A percentile compares a stretch with the other conserved stretches of the same genome.
Evolutionary conservation across 208 protist species (phyloP).

Genomic region (Acanthamoeba healyi): DNA sequence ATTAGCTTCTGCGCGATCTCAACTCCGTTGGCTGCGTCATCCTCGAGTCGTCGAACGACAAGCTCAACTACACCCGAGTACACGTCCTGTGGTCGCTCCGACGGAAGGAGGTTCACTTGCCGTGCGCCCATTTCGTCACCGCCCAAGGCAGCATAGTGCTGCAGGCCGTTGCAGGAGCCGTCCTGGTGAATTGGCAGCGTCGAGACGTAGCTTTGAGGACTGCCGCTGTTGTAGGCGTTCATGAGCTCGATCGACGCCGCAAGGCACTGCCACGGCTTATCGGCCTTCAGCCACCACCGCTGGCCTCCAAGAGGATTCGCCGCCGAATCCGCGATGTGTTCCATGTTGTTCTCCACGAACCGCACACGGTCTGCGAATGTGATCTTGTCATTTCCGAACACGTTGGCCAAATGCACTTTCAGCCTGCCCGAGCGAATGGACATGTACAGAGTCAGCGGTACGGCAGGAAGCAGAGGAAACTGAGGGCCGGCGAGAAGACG

Average conservation of each 20-base stretch:
- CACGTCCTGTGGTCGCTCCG: conserved; percentile 95
- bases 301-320: conserved; percentile 80
- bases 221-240: conserved; percentile 92
- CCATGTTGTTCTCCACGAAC: conserved; percentile 95
- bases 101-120: conserved; percentile 97
- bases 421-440: conserved; percentile 78
- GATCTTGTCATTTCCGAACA: conserved; percentile 97
- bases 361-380: conserved; percentile 96
- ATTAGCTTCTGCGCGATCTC: conserved; percentile 93
- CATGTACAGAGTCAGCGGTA: neutral
- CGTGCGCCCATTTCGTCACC: conserved; percentile 96
- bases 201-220: conserved; percentile 93
- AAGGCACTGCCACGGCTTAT: conserved; percentile 96
- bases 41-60: conserved; percentile 93
- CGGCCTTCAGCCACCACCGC: conserved; percentile 95
- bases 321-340: conserved; percentile 79
- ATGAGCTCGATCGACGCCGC: conserved; percentile 96
- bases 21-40: conserved; percentile 92
- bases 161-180: conserved; percentile 98
- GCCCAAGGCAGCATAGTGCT: conserved; percentile 99
- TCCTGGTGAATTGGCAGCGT: conserved; percentile 97
- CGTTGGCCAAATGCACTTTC: conserved; percentile 98
- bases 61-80: conserved; percentile 94
- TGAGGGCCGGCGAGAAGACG: neutral
- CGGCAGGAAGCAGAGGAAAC: neutral